Base-by-base conservation (phyloP, 2,329 filamentous ascomycete species). In the Dothiorella sarmentorum region DNA sequence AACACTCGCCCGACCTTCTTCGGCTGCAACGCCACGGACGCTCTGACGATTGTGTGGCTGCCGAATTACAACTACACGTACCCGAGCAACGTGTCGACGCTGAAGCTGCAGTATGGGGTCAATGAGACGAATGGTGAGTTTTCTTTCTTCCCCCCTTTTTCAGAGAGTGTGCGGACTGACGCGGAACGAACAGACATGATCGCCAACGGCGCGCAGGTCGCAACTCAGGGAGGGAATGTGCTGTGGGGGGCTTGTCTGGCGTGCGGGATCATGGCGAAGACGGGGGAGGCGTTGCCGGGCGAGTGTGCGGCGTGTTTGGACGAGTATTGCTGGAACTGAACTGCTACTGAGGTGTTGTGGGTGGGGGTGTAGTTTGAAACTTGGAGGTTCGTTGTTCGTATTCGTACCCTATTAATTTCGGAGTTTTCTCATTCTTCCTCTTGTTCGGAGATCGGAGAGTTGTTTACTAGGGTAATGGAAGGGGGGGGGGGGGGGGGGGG, bases 1-100 rank as follows among this genome's bases (percentile, higher is more conserved):
- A 86, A 87, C 75, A 74, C 76, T 59, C 77, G 78, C 35, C 84
- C 85, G 0, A 79, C 79, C 52, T 87, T 88, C 69, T 87, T 96
- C 24, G 58, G 58, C 13, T 59, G 71, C 83, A 82, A 65, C 79
- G 78, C 15, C 20, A 27, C 56, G 9, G n/a, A 45, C n/a, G 13
- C 18, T 6, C 29, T 59, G 27, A 59, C 57, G 11, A 37, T 59
- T 20, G 22, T 59, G 35, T 59, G 27, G n/a, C 13, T 59, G 20
- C 57, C 57, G 27, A 59, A 59, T n/a, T 44, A 44, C n/a, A 53
- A 53, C 10, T 59, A 37, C 29, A 44, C 45, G 15, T 45, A 29
- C 22, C 47, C 18, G 6, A 59, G 57, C 38, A 59, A 59, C 7
- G 38, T 45, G 22, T 20, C 47, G 10, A 59, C 57, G 26, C n/a